Percentiles rank a stretch among this genome's conserved stretches.
phyloP scores from a whole-genome alignment of 106 monocot genomes.

The Dendrobium nobile region DNA sequence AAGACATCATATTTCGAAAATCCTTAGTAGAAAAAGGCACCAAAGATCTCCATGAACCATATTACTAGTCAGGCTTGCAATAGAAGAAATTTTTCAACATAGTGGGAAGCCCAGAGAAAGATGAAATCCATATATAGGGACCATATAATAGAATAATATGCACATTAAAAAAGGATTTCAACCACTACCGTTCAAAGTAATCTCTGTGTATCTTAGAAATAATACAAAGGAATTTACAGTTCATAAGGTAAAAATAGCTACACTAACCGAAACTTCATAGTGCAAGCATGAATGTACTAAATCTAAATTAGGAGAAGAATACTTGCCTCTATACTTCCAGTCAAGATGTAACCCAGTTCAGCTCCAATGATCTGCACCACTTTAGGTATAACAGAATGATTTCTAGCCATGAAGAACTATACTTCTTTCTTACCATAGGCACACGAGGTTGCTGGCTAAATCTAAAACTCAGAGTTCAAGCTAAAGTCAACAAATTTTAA shows the following conservation, averaged over 20 bases:
- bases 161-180: neutral
- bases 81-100: too few relatives aligned
- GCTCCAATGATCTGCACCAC: neutral
- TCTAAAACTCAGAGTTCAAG: neutral
- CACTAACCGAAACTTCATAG: neutral
- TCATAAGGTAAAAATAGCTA: neutral
- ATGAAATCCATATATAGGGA: too few relatives aligned
- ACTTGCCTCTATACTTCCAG: neutral
- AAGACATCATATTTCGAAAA: too few relatives aligned
- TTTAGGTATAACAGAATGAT: neutral
- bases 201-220: constrained; percentile 2
- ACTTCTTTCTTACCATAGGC: neutral
- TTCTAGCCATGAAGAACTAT: neutral
- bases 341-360: neutral
- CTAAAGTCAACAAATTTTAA: neutral
- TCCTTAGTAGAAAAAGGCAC: too few relatives aligned
- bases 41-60: too few relatives aligned
- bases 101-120: too few relatives aligned
- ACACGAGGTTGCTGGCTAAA: neutral
- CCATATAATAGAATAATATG: too few relatives aligned
- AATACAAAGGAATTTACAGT: neutral
- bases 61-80: too few relatives aligned
- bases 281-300: neutral
- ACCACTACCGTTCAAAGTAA: neutral
- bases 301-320: constrained; percentile 3